phyloP scores from a whole-genome alignment of 257 asterid genomes.

The Salvia miltiorrhiza region DNA sequence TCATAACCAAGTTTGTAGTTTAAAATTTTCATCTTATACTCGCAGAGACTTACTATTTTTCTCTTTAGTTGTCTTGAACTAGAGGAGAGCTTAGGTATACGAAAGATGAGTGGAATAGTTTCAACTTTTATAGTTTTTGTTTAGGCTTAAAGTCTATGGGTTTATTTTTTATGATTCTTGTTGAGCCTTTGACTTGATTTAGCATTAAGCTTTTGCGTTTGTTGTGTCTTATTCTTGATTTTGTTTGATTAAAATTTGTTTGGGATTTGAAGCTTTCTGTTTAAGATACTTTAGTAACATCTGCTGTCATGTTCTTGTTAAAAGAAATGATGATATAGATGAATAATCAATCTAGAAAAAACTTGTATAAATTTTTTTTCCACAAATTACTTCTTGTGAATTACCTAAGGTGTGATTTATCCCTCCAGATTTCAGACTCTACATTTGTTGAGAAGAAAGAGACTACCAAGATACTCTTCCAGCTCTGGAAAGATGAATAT shows the following conservation, averaged over 20 bases:
- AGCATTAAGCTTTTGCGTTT: too few species aligned
- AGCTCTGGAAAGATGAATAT: conserved; percentile 80
- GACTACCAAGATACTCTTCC: conserved; percentile 55
- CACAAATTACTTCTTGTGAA: neutral
- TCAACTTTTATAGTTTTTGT: too few species aligned
- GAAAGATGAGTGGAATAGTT: neutral
- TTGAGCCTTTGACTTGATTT: too few species aligned
- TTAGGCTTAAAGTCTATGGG: too few species aligned
- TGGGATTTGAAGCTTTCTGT: neutral
- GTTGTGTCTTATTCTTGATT: neutral
- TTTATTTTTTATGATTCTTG: too few species aligned
- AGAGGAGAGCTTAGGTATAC: neutral
- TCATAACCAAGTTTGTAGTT: neutral
- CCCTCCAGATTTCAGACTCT: conserved; percentile 64
- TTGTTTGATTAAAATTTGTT: neutral
- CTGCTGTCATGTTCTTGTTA: neutral
- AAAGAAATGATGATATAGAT: conserved; percentile 5
- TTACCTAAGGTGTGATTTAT: conserved; percentile 15
- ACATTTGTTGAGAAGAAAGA: conserved; percentile 81
- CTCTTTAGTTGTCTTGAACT: neutral
- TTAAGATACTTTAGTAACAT: neutral
- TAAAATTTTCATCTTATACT: neutral
- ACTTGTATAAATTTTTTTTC: too few species aligned
- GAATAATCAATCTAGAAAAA: too few species aligned
- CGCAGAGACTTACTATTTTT: neutral